Evolutionary conservation across 352 stramenopile genomes (phyloP), one percentile per base, ranked within the genome.

Genomic region (Saprolegnia diclina): DNA sequence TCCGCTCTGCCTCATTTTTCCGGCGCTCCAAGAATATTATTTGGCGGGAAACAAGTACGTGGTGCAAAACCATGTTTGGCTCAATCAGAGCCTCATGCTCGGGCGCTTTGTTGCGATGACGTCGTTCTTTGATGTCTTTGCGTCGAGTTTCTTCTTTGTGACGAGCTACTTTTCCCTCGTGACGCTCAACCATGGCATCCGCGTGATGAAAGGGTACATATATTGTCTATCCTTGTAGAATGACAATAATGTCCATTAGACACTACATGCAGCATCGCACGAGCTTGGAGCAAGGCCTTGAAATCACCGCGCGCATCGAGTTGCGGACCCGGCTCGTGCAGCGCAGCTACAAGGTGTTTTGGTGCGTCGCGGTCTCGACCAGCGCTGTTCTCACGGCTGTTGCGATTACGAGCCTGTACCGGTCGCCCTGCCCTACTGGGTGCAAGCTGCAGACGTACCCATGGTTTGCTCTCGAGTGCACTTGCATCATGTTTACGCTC

Each of bases 361-460:
- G 11, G 19, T 3, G 0, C 4, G 42, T 26, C 42, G 14, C 19
- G 13, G 3, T 59, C 13, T 26, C 9, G 4, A 11, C 52, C 1
- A 59, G 52, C 16, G 26, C 50, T 59, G 45, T 57, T 18, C 42
- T 67, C n/a, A 13, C 59, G 18, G n/a, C 19, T 18, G 24, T 32
- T 59, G 9, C 40, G 4, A 40, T 3, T 6, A 26, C 50, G 1
- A 21, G 21, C 19, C 22, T 67, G 26, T 35, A 10, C 10, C 46
- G 62, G 29, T 5, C 6, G 9, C 16, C 62, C 10, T 67, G 62
- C 24, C 16, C 62, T 18, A 22, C 4, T 22, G 40, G 22, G 21
- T 67, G 62, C 24, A 21, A 32, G n/a, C 50, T 67, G n/a, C 50
- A 67, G 21, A 67, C 62, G 32, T 67, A 57, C 22, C 62, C 62